Evolutionary conservation across 345 rosid species (phyloP).

Genomic region (Euphorbia lathyris): DNA sequence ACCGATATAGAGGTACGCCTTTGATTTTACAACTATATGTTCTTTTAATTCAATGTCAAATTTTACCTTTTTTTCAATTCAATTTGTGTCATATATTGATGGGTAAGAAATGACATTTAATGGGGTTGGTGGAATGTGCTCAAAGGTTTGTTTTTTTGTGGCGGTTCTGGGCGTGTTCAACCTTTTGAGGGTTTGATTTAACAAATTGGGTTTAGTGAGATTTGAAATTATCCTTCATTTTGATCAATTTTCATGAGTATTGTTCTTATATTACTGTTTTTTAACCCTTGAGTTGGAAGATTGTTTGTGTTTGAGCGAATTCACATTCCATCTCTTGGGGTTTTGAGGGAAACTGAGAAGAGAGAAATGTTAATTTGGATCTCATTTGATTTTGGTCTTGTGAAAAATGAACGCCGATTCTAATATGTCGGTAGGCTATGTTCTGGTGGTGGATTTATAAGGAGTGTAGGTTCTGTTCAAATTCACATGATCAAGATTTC

Average conservation of each 20-base stretch:
- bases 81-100: neutral
- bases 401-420: neutral
- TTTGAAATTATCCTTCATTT: neutral
- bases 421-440: slow-evolving; percentile 4
- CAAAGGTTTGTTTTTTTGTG: neutral
- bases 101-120: neutral
- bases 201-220: slow-evolving; percentile 11
- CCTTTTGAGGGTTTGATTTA: slow-evolving; percentile 7
- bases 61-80: neutral
- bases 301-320: neutral
- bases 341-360: neutral
- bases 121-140: neutral
- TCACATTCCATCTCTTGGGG: neutral
- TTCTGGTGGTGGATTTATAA: slow-evolving; percentile 3
- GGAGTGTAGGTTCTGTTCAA: slow-evolving; percentile 2
- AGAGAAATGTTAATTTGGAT: slow-evolving; percentile 7
- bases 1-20: slow-evolving; percentile 20
- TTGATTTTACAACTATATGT: slow-evolving; percentile 11
- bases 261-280: neutral
- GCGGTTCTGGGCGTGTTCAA: neutral
- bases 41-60: neutral
- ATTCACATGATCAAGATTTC: neutral
- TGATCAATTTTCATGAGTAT: slow-evolving; percentile 6
- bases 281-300: neutral
- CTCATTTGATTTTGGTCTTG: slow-evolving; percentile 5